Base-by-base conservation (phyloP, 768 basidiomycete species). In the Leccinum truebloodii region DNA sequence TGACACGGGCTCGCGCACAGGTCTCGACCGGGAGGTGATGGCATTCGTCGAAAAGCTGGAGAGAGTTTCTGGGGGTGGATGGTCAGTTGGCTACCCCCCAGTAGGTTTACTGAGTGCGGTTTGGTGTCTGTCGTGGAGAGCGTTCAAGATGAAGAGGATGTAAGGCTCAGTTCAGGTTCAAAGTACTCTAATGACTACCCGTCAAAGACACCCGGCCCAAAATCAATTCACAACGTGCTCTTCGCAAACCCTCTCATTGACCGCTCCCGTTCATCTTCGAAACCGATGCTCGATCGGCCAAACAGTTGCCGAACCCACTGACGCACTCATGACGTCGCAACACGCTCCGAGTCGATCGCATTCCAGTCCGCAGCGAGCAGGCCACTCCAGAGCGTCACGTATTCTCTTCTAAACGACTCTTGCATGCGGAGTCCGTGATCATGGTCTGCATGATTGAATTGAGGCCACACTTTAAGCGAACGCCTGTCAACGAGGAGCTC, bases 231-330 rank as follows among this genome's bases (percentile, higher is more conserved):
- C 58, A 94, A 80, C 62, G 86, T 88, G 52, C 83, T 84, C 69
- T 85, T 88, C n/a, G 92, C 92, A 73, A 94, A 83, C 12, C 79
- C 83, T 50, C 85, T 77, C 79, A 94, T 86, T 30, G 85, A 83
- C 64, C 79, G 78, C 80, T 96, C 92, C 56, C 96, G 71, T 71
- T 90, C 86, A 62, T 92, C 90, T 73, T 96, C 94, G 67, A 94
- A 92, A 20, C 74, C 30, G 30, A 32, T 32, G 30, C 30, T 66
- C 2, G 71, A 46, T 75, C 63, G 82, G 72, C 48, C 83, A 44
- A 86, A 65, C 32, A 82, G 30, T 32, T 4, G 30, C 30, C 30
- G 30, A 32, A 32, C 59, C 82, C 85, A 81, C 61, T 83, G 81
- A 54, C 82, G 71, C 7, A 86, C 88, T 89, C 90, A 92, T 48